A percentile compares a stretch with the other conserved stretches of the same genome.
These are phyloP conservation scores for Hippophae rhamnoides DNA, from an alignment of 306 rosid species.

Conservation along the genomic window DNA sequence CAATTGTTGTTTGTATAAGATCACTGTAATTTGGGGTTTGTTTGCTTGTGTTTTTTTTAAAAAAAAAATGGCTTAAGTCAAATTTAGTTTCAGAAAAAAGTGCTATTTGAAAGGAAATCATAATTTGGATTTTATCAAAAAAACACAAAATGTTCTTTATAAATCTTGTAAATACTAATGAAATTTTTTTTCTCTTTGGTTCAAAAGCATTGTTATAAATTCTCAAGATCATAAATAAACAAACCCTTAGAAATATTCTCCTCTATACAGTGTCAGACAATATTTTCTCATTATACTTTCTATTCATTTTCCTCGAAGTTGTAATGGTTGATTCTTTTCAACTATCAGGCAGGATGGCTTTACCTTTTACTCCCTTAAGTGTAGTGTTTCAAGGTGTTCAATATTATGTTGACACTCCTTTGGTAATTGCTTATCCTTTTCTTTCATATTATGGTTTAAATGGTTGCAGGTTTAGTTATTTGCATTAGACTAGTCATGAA, in stretches of 20 bases:
- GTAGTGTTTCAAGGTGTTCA: conserved; percentile 31
- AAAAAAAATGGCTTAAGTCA: no score
- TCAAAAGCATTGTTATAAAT: no score
- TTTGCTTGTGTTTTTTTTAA: no score
- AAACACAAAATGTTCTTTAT: no score
- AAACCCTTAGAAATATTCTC: neutral
- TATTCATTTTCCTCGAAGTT: neutral
- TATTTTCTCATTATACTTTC: neutral
- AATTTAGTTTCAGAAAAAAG: no score
- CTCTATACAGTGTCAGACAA: neutral
- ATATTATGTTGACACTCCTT: conserved; percentile 30
- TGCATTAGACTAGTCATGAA: neutral
- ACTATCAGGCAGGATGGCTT: conserved; percentile 23
- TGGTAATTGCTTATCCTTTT: conserved; percentile 14
- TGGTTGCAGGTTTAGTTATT: conserved; percentile 2
- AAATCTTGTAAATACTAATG: no score
- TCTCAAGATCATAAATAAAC: no score
- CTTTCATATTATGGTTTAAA: neutral
- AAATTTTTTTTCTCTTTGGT: no score
- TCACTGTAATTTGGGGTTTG: neutral
- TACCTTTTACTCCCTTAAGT: conserved; percentile 32
- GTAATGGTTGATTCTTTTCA: neutral
- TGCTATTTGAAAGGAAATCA: no score
- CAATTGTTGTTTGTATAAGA: neutral
- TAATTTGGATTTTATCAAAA: no score